These are phyloP conservation scores for Boletus pseudopeckii DNA, from an alignment of 768 basidiomycete genomes.

Conservation along the genomic window DNA sequence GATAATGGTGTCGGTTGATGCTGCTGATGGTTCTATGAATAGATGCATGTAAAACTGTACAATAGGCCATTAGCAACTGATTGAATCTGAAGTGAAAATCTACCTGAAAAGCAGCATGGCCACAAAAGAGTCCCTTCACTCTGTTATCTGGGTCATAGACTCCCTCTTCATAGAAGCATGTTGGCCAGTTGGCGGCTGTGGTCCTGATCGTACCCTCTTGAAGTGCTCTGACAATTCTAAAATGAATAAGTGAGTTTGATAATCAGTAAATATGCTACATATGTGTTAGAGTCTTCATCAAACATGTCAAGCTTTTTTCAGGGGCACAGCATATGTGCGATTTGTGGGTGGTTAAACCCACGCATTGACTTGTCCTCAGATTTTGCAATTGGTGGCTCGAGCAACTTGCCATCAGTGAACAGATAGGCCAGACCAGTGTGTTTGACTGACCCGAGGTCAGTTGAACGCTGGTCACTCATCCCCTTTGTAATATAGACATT, in stretches of 20 bases:
- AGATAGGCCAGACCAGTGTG: too few relatives aligned
- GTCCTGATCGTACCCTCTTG: background rate
- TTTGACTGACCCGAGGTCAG: background rate
- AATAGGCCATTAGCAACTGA: background rate
- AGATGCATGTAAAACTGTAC: too few relatives aligned
- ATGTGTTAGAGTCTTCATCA: background rate
- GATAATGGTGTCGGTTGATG: too few relatives aligned
- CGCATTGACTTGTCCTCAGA: background rate
- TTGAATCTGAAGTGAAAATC: background rate
- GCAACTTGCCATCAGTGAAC: too few relatives aligned
- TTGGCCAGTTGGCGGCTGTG: background rate
- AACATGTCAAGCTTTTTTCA: background rate
- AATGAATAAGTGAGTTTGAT: too few relatives aligned
- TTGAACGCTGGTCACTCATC: background rate
- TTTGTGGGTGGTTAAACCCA: background rate
- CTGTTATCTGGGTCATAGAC: background rate
- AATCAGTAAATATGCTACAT: background rate
- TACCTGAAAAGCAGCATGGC: background rate
- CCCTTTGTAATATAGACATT: background rate
- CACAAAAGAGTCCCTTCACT: background rate
- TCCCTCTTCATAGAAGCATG: background rate
- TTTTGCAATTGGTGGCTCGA: too few relatives aligned
- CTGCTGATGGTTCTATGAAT: too few relatives aligned
- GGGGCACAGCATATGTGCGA: background rate
- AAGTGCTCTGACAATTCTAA: background rate